Evolutionary conservation across 345 rosid species (phyloP).

Genomic region (Eucalyptus erythrocorys): DNA sequence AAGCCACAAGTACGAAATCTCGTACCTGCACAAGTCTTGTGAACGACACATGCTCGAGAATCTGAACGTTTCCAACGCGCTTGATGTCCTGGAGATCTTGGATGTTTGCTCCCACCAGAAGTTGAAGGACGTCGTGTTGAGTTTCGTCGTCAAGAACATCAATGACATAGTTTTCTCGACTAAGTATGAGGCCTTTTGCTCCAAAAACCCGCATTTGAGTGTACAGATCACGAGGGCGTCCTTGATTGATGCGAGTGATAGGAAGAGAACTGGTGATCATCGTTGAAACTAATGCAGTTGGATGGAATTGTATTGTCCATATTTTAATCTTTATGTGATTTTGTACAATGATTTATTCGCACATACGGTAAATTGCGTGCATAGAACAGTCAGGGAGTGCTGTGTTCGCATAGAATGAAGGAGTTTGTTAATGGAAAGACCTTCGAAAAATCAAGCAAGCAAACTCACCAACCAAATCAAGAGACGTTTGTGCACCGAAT

Average conservation of each 20-base stretch:
- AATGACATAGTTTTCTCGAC: conserved; percentile 46
- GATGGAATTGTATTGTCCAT: not conserved
- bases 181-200: conserved; percentile 47
- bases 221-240: conserved; percentile 65
- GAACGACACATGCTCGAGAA: conserved; percentile 40
- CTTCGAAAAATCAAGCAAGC: not conserved
- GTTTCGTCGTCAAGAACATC: conserved; percentile 45
- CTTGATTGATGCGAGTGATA: conserved; percentile 29
- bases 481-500: not conserved
- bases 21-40: conserved; percentile 47
- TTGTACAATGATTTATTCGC: not conserved
- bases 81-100: conserved; percentile 55
- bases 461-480: not conserved
- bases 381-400: not conserved
- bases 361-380: not conserved
- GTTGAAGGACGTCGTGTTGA: conserved; percentile 43
- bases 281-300: not conserved
- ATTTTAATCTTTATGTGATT: not conserved
- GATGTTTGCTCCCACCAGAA: conserved; percentile 36
- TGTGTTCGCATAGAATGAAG: not conserved
- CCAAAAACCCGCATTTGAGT: conserved; percentile 42
- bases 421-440: not conserved
- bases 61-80: conserved; percentile 33
- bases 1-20: conserved; percentile 68
- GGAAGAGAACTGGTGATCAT: not conserved